phyloP scores from a whole-genome alignment of 2,329 filamentous ascomycete species.

The Phoma sp. region DNA sequence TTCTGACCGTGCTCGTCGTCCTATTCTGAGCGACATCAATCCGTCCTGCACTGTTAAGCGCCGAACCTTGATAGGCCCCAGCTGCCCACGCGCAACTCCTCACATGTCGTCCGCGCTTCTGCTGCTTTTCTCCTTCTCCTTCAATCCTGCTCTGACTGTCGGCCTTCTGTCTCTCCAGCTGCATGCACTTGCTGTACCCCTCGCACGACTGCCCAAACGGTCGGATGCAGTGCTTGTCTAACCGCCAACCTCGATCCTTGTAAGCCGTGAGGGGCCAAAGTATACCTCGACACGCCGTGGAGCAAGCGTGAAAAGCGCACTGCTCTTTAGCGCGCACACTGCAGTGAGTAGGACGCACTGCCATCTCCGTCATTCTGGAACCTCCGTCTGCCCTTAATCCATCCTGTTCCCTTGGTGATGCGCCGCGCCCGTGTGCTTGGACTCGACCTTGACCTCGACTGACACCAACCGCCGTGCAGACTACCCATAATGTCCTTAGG shows the following conservation, averaged over 20 bases:
- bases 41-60: slow-evolving; percentile 46
- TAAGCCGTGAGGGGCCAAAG: slow-evolving; percentile 48
- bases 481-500: slow-evolving; percentile 54
- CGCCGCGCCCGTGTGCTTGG: slow-evolving; percentile 31
- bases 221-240: slow-evolving; percentile 51
- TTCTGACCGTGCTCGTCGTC: slow-evolving; percentile 34
- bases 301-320: slow-evolving; percentile 41
- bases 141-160: slow-evolving; percentile 36
- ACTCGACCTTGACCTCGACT: slow-evolving; percentile 34
- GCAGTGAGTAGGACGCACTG: slow-evolving; percentile 47
- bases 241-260: slow-evolving; percentile 43
- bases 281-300: slow-evolving; percentile 47
- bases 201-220: slow-evolving; percentile 40
- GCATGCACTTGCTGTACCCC: slow-evolving; percentile 34
- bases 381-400: slow-evolving; percentile 36
- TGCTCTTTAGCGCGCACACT: slow-evolving; percentile 44
- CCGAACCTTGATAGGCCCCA: slow-evolving; percentile 45
- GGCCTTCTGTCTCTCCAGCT: slow-evolving; percentile 42
- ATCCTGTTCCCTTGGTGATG: slow-evolving; percentile 38
- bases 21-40: slow-evolving; percentile 48
- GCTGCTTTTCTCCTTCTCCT: slow-evolving; percentile 36
- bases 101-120: slow-evolving; percentile 41
- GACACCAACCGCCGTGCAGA: slow-evolving; percentile 36
- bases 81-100: slow-evolving; percentile 39
- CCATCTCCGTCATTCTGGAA: slow-evolving; percentile 31